Base-by-base conservation (phyloP, 305 asterid species). In the Fraxinus greggii region DNA sequence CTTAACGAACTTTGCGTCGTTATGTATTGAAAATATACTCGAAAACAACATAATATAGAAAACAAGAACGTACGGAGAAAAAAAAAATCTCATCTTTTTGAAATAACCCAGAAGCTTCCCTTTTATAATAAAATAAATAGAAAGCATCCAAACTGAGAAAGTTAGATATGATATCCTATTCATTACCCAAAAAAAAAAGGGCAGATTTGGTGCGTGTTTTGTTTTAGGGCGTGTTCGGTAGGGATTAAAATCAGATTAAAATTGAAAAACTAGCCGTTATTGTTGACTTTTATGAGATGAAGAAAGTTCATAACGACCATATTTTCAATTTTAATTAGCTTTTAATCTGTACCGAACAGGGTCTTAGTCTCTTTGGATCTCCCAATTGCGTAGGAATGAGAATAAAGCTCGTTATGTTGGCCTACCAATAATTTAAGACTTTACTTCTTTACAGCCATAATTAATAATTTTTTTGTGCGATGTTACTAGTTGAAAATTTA, bases 401-500 rank as follows among this genome's bases (percentile, higher is more conserved):
- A 81, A 85, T 81, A 85, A 85, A 81, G 85, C 19, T 81, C 80
- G 65, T 72, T 17, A 21, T 63, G n/a, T 24, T 9, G 35, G 72
- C n/a, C 33, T 65, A 9, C 72, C 32, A 35, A 35, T 35, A 35
- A 35, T 35, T 35, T 35, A 0, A 35, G 40, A 7, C 40, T 35
- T 35, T 35, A 35, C 40, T 1, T 35, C 40, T 35, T 35, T 35
- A 35, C 40, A 35, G 1, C 40, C 40, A 35, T 35, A n/a, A n/a
- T n/a, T n/a, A n/a, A n/a, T n/a, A n/a, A n/a, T n/a, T n/a, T n/a
- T n/a, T n/a, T n/a, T n/a, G n/a, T n/a, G n/a, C n/a, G n/a, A n/a
- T n/a, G n/a, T n/a, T n/a, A n/a, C n/a, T n/a, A n/a, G n/a, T n/a
- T n/a, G n/a, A n/a, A n/a, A n/a, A n/a, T n/a, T n/a, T n/a, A n/a